Percentiles rank a stretch among this genome's conserved stretches.
phyloP scores from a whole-genome alignment of 73 alveolate species.

The Paramecium octaurelia region DNA sequence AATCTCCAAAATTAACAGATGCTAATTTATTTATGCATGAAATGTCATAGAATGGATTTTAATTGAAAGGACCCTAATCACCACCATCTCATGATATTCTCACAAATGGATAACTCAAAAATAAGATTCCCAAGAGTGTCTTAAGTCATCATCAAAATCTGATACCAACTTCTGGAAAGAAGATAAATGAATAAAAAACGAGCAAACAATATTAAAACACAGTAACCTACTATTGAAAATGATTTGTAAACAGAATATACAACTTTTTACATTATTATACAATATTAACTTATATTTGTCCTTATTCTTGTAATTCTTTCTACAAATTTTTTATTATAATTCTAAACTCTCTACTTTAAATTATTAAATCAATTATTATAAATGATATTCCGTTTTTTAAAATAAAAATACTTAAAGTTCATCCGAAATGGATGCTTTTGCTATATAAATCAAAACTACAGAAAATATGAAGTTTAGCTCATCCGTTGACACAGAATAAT shows the following conservation, averaged over 20 bases:
- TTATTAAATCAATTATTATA: not conserved
- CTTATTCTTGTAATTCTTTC: not conserved
- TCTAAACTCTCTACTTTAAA: not conserved
- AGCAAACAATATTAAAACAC: not conserved
- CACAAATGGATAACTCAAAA: not conserved
- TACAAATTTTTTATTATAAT: not conserved
- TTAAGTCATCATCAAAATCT: constrained; percentile 2
- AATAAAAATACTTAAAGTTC: no score
- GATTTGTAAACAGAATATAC: not conserved
- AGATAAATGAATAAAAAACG: not conserved
- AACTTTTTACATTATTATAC: not conserved
- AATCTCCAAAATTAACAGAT: not conserved
- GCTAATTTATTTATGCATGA: constrained; percentile 18
- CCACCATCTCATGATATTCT: not conserved
- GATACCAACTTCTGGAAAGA: not conserved
- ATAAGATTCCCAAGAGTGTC: not conserved
- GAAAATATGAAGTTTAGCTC: no score
- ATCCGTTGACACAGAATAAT: no score
- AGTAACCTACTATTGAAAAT: not conserved
- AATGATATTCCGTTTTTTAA: no score
- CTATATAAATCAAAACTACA: no score
- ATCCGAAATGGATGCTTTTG: no score
- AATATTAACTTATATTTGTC: not conserved
- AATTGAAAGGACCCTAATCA: not conserved
- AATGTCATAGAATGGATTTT: not conserved